Base-by-base conservation (phyloP, 805 yeast genomes). In the Candida andamanensis region DNA sequence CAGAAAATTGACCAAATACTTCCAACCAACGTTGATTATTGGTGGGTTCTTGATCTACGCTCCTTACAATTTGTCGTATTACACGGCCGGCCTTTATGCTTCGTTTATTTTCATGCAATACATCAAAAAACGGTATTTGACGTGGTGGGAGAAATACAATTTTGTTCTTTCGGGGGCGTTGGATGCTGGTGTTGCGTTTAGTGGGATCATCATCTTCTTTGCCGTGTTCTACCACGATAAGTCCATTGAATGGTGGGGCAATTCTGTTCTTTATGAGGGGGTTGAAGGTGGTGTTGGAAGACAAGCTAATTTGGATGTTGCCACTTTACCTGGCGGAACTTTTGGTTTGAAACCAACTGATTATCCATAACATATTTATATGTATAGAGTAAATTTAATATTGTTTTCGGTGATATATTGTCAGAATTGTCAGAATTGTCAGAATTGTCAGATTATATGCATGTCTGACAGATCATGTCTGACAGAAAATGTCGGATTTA, bases 131-230 rank as follows among this genome's bases (percentile, higher is more conserved):
- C 28, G 45, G n/a, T 57, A 50, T 36, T 26, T 40, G 14, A 38
- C 55, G 6, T 60, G 60, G 56, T 60, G 64, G 63, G 49, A 48
- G 28, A 60, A 59, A 46, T 59, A 60, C 40, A 60, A 54, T 40
- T 60, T 50, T 41, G 45, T 58, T 18, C 47, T 56, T 23, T 39
- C 56, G 1, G 58, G 56, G 17, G 58, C 50, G 12, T 42, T 59
- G 46, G 37, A 40, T 24, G 55, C 62, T 2, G 67, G 65, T 29
- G 48, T 59, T 24, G 67, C 64, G 11, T 58, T 58, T 31, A 40
- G 56, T 41, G 40, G 54, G 11, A 45, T 60, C 33, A 58, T 60
- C 33, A 55, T 60, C 18, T 60, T 58, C 49, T 60, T 60, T 39
- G 59, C 65, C 2, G 64, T 59, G 4, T 55, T 54, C 33, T 60